Evolutionary conservation across 176 grass and related monocot species (phyloP).

Genomic region (Eleusine coracana): DNA sequence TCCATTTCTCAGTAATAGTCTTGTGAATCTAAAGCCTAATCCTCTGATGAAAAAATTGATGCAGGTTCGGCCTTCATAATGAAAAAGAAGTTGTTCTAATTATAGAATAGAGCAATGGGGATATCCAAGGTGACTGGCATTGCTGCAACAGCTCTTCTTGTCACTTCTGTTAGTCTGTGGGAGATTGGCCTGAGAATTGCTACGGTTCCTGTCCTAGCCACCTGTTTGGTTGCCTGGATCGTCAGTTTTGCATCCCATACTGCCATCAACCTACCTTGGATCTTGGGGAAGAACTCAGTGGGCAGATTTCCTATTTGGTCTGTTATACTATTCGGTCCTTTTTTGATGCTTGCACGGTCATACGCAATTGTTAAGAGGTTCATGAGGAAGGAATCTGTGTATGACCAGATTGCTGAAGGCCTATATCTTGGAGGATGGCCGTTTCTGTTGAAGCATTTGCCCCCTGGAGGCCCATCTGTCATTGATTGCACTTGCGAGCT

Average conservation of each 20-base stretch:
- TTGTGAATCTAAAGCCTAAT: background rate
- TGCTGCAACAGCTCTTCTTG: slow-evolving; percentile 49
- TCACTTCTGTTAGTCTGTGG: slow-evolving; percentile 46
- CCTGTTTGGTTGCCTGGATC: slow-evolving; percentile 51
- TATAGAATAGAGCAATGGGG: slow-evolving; percentile 44
- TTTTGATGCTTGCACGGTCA: slow-evolving; percentile 53
- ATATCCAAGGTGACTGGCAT: slow-evolving; percentile 68
- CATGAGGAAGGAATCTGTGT: slow-evolving; percentile 66
- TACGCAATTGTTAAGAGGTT: slow-evolving; percentile 80
- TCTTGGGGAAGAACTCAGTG: slow-evolving; percentile 75
- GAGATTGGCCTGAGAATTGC: slow-evolving; percentile 34
- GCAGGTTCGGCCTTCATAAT: background rate
- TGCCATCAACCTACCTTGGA: slow-evolving; percentile 70
- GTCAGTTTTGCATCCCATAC: slow-evolving; percentile 71
- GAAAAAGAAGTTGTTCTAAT: background rate
- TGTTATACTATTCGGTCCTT: slow-evolving; percentile 66
- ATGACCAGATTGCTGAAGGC: slow-evolving; percentile 61
- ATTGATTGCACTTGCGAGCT: slow-evolving; percentile 93
- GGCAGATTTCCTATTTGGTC: slow-evolving; percentile 83
- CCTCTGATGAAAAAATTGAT: slow-evolving; percentile 11
- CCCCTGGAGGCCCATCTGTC: slow-evolving; percentile 65
- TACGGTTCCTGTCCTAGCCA: slow-evolving; percentile 48
- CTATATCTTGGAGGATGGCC: slow-evolving; percentile 79
- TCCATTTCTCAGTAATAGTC: background rate
- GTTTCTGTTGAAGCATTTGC: slow-evolving; percentile 63